Evolutionary conservation across 1,284 basidiomycete species (phyloP).

Genomic region (Puccinia coronata): DNA sequence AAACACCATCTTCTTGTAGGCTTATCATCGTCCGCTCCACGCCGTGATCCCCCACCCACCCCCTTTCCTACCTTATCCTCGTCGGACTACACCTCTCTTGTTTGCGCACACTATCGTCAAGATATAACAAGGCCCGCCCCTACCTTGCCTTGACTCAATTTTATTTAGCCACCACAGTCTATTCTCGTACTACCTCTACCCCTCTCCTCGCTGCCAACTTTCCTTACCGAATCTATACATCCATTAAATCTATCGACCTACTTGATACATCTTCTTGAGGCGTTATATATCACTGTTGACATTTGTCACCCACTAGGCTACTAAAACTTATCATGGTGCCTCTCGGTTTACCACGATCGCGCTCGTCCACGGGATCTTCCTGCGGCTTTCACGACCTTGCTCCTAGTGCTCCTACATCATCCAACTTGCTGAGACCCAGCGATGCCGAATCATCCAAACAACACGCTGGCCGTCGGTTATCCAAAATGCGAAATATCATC

Average conservation of each 20-base stretch:
- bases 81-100: too few species aligned
- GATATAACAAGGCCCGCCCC: too few species aligned
- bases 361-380: background rate
- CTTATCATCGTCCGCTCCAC: constrained; percentile 3
- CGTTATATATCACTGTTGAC: background rate
- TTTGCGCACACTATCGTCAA: too few species aligned
- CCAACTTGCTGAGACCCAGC: background rate
- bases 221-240: background rate
- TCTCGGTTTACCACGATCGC: constrained; percentile 6
- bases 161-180: too few species aligned
- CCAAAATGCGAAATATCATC: constrained; percentile 4
- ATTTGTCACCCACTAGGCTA: too few species aligned
- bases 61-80: background rate
- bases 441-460: constrained; percentile 1
- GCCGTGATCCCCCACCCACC: background rate
- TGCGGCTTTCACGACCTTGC: background rate
- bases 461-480: constrained; percentile 7
- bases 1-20: background rate
- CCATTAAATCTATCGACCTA: background rate
- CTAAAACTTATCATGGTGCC: too few species aligned
- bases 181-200: background rate
- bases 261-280: too few species aligned
- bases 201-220: background rate
- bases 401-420: too few species aligned
- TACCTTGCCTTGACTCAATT: too few species aligned